Conservation (phyloP, 306 rosid genomes). For the Cucumis melo region DNA sequence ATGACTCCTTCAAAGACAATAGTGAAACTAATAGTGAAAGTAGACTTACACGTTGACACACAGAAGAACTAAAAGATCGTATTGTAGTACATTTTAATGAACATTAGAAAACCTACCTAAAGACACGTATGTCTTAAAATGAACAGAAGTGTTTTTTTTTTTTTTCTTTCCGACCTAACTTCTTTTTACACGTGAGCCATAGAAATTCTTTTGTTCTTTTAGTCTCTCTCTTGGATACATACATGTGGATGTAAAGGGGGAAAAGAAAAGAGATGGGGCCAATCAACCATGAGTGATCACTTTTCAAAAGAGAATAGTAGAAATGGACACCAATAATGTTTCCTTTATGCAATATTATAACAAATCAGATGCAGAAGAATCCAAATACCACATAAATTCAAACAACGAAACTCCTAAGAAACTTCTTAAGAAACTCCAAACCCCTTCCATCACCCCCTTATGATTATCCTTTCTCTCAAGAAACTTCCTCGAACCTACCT, state of each 20-base stretch:
- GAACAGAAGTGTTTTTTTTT: too few species aligned
- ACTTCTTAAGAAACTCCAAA: not conserved
- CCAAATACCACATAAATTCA: not conserved
- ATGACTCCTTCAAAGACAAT: too few species aligned
- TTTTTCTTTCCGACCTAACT: not conserved
- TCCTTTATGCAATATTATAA: not conserved
- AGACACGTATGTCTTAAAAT: too few species aligned
- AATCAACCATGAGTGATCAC: not conserved
- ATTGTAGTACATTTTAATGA: too few species aligned
- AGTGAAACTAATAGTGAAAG: too few species aligned
- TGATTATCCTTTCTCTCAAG: not conserved
- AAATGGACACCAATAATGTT: not conserved
- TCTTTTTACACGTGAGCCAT: not conserved
- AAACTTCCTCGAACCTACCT: not conserved
- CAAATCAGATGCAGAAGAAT: not conserved
- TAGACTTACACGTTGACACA: too few species aligned
- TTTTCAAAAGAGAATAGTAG: not conserved
- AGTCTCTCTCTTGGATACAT: not conserved
- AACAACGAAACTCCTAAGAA: constrained; percentile 1
- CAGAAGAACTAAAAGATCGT: too few species aligned
- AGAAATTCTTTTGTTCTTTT: not conserved
- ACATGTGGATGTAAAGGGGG: not conserved
- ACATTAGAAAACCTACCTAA: too few species aligned
- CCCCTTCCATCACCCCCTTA: not conserved
- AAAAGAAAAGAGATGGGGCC: not conserved